Conservation (phyloP, 2,329 filamentous ascomycete genomes). For the Malbranchea zuffiana region DNA sequence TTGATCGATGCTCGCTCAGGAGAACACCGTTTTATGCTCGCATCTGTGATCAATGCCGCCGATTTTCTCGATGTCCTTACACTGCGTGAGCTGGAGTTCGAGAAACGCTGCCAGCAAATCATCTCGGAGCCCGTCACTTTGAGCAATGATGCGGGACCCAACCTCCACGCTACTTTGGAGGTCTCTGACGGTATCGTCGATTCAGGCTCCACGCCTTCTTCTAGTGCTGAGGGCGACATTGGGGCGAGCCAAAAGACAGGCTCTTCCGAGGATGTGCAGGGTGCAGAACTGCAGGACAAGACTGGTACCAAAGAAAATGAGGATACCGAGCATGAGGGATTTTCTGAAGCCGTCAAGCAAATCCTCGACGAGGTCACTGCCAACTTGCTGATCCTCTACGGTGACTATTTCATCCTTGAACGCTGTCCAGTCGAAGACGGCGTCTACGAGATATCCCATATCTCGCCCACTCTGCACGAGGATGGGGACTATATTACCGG, state of each 20-base stretch:
- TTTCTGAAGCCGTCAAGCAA: slow-evolving; percentile 9
- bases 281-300: background rate
- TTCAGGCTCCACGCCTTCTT: no score
- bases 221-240: no score
- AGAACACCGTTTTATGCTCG: slow-evolving; percentile 18
- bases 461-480: slow-evolving; percentile 18
- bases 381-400: slow-evolving; percentile 19
- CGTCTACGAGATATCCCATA: slow-evolving; percentile 23
- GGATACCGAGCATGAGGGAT: background rate
- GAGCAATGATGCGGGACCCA: no score
- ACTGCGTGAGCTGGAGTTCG: slow-evolving; percentile 14
- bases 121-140: background rate
- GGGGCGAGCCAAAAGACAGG: background rate
- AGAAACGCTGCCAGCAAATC: slow-evolving; percentile 2
- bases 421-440: slow-evolving; percentile 17
- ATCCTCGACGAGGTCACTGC: slow-evolving; percentile 18
- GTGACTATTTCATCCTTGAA: slow-evolving; percentile 21
- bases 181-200: no score
- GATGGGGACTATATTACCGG: slow-evolving; percentile 20
- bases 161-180: no score
- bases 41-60: slow-evolving; percentile 21
- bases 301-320: background rate
- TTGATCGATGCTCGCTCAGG: slow-evolving; percentile 17
- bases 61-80: slow-evolving; percentile 21
- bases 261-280: background rate